phyloP scores from a whole-genome alignment of 2,329 filamentous ascomycete species.

The Phyllosticta citribraziliensis region DNA sequence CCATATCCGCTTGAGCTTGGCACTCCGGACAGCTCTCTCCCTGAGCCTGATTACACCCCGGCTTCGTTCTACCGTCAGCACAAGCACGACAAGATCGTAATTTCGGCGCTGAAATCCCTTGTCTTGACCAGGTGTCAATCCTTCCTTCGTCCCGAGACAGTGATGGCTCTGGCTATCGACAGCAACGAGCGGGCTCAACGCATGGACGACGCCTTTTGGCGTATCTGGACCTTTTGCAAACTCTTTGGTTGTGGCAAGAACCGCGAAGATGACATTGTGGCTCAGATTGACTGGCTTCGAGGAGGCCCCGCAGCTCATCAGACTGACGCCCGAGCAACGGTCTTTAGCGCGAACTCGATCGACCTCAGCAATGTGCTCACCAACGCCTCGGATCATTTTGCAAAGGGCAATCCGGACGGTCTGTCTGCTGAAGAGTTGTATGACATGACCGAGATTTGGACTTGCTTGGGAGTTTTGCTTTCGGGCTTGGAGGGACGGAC shows the following conservation, averaged over 20 bases:
- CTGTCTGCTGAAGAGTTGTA: slow-evolving; percentile 48
- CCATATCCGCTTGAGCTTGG: slow-evolving; percentile 37
- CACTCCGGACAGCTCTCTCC: slow-evolving; percentile 34
- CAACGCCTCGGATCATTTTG: slow-evolving; percentile 45
- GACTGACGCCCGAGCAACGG: slow-evolving; percentile 34
- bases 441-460: slow-evolving; percentile 57
- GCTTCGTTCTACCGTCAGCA: slow-evolving; percentile 43
- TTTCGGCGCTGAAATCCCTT: slow-evolving; percentile 45
- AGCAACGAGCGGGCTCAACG: slow-evolving; percentile 38
- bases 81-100: slow-evolving; percentile 42
- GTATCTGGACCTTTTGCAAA: slow-evolving; percentile 56
- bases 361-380: slow-evolving; percentile 46
- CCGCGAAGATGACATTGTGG: slow-evolving; percentile 48
- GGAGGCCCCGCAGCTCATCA: slow-evolving; percentile 45
- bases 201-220: slow-evolving; percentile 54
- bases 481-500: slow-evolving; percentile 46
- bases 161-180: slow-evolving; percentile 41
- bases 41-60: slow-evolving; percentile 44
- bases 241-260: slow-evolving; percentile 51
- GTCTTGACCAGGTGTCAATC: slow-evolving; percentile 46
- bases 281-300: slow-evolving; percentile 54
- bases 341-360: slow-evolving; percentile 39
- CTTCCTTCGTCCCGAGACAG: slow-evolving; percentile 48
- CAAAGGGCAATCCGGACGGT: slow-evolving; percentile 45
- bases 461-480: slow-evolving; percentile 47